Conservation (phyloP, 2,329 filamentous ascomycete genomes). For the Thelonectria rubi region DNA sequence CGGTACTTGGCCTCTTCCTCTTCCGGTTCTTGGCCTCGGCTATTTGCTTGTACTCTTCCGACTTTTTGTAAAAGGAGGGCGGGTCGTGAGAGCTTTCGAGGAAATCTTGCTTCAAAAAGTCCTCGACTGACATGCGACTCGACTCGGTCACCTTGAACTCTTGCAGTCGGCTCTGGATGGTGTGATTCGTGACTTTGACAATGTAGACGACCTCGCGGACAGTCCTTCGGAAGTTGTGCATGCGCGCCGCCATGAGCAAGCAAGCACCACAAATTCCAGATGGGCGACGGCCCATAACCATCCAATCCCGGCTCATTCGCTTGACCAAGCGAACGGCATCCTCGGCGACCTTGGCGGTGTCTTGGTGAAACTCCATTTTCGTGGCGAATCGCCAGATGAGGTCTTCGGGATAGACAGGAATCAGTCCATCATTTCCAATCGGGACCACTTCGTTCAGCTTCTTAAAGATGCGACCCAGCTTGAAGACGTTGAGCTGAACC, state of each 20-base stretch:
- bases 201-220: conserved; percentile 97
- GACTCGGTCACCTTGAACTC: conserved; percentile 92
- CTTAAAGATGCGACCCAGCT: conserved; percentile 90
- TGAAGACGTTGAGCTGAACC: conserved; percentile 85
- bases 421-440: conserved; percentile 70
- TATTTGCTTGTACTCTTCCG: conserved; percentile 66
- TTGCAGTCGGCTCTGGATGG: conserved; percentile 88
- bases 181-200: conserved; percentile 94
- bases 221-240: conserved; percentile 97
- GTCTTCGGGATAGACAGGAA: conserved; percentile 84
- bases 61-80: conserved; percentile 79
- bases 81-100: conserved; percentile 81
- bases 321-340: conserved; percentile 88
- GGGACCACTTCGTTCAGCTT: conserved; percentile 77
- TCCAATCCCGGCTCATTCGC: conserved; percentile 97
- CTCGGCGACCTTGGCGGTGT: conserved; percentile 84
- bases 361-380: conserved; percentile 88
- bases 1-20: conserved; percentile 53
- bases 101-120: conserved; percentile 79
- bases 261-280: conserved; percentile 95
- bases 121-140: conserved; percentile 84
- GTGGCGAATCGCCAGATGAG: conserved; percentile 91
- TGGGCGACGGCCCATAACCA: conserved; percentile 91
- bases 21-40: conserved; percentile 59
- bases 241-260: conserved; percentile 91